A percentile compares a stretch with the other conserved stretches of the same genome.
Conservation (phyloP, 371 early-diverging fungal species). For the Homolaphlyctis polyrhiza region DNA sequence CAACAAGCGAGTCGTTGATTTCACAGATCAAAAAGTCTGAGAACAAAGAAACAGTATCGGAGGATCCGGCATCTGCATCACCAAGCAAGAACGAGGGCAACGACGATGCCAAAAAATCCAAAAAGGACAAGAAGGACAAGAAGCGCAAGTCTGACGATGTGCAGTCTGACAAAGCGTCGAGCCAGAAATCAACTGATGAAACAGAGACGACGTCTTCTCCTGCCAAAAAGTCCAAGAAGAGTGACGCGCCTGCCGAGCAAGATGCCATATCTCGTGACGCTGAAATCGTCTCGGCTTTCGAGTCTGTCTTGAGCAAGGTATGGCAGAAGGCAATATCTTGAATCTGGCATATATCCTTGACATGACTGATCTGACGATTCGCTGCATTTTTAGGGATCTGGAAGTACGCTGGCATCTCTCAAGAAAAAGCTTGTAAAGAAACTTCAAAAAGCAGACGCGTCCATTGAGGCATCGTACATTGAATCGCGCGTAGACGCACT, state of each 20-base stretch:
- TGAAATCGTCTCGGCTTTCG: background rate
- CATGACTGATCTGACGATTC: background rate
- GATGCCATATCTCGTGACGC: background rate
- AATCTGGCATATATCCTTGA: background rate
- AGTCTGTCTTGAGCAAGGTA: background rate
- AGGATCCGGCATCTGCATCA: no score
- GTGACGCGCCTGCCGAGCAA: background rate
- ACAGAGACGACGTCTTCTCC: background rate
- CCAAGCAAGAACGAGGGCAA: no score
- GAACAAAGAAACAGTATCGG: no score
- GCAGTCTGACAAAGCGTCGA: background rate
- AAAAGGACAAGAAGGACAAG: slow-evolving; percentile 4
- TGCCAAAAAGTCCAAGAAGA: slow-evolving; percentile 6
- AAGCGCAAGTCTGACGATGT: background rate
- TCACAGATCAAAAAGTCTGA: slow-evolving; percentile 20
- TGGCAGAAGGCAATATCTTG: background rate
- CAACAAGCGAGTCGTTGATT: slow-evolving; percentile 23
- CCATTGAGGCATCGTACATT: background rate
- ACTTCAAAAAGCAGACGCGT: background rate
- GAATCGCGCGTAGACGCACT: background rate
- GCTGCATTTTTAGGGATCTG: no score
- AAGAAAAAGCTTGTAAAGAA: background rate
- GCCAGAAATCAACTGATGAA: background rate
- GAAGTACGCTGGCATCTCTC: no score
- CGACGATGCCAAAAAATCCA: slow-evolving; percentile 5